Conservation (phyloP, 2,329 filamentous ascomycete genomes). For the Berkeleyomyces rouxiae region DNA sequence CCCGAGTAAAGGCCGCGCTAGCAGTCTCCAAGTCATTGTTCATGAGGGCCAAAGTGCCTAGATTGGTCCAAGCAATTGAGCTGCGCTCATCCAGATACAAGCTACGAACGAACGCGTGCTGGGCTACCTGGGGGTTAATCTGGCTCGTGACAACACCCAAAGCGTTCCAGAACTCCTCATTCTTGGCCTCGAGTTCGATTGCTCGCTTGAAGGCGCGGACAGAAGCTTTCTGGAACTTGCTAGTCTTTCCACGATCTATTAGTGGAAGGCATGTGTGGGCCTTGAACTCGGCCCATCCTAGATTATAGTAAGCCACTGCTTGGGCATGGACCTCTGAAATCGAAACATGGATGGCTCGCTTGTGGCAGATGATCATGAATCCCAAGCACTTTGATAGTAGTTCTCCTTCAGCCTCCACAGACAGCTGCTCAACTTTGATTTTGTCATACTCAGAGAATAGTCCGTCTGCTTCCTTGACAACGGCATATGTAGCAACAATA, state of each 20-base stretch:
- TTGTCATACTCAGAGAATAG: slow-evolving; percentile 52
- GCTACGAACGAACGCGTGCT: slow-evolving; percentile 85
- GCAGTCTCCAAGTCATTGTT: slow-evolving; percentile 75
- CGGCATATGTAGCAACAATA: slow-evolving; percentile 38
- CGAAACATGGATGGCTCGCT: slow-evolving; percentile 62
- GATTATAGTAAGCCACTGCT: slow-evolving; percentile 91
- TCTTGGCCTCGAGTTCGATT: slow-evolving; percentile 88
- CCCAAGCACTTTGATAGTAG: slow-evolving; percentile 46
- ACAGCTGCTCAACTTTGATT: slow-evolving; percentile 29
- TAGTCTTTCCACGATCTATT: slow-evolving; percentile 36
- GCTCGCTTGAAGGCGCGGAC: slow-evolving; percentile 87
- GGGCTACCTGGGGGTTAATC: slow-evolving; percentile 71
- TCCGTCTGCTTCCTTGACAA: slow-evolving; percentile 28
- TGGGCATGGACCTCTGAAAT: slow-evolving; percentile 67
- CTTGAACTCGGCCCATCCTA: slow-evolving; percentile 83
- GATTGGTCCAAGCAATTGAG: slow-evolving; percentile 74
- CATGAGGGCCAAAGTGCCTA: slow-evolving; percentile 71
- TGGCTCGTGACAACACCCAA: slow-evolving; percentile 79
- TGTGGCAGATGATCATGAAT: slow-evolving; percentile 68
- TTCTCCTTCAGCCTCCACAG: slow-evolving; percentile 19
- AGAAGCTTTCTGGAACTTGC: slow-evolving; percentile 60
- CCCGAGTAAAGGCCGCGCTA: slow-evolving; percentile 74
- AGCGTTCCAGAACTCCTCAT: slow-evolving; percentile 93
- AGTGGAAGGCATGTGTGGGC: slow-evolving; percentile 52
- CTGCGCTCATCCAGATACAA: slow-evolving; percentile 84